Conservation (phyloP, 192 early-diverging fungal species). For the Podila epigama region DNA sequence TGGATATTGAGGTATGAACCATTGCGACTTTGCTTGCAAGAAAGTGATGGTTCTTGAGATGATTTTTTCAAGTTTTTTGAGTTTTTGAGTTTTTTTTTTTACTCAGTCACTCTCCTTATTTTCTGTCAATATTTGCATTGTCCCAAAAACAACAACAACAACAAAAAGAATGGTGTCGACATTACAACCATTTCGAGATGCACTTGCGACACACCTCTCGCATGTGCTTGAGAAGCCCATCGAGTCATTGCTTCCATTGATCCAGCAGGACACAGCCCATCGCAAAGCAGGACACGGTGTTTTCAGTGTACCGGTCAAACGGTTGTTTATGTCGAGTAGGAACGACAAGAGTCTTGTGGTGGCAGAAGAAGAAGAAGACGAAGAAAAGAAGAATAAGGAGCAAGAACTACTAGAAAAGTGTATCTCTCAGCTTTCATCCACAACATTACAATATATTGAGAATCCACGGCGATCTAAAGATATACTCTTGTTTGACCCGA, state of each 20-base stretch:
- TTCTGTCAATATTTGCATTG: background rate
- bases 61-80: too few relatives aligned
- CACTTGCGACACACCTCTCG: conserved; percentile 27
- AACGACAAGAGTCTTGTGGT: background rate
- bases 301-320: conserved; percentile 28
- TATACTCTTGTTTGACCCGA: conserved; percentile 37
- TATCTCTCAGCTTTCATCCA: background rate
- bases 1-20: too few relatives aligned
- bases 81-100: background rate
- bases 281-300: conserved; percentile 21
- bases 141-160: background rate
- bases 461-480: conserved; percentile 5
- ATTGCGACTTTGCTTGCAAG: too few relatives aligned
- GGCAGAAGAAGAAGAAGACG: background rate
- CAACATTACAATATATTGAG: conserved; percentile 1
- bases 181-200: conserved; percentile 13
- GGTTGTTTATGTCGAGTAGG: background rate
- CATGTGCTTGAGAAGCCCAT: background rate
- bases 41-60: too few relatives aligned
- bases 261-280: conserved; percentile 21
- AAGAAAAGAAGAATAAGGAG: background rate
- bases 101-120: background rate
- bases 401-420: background rate
- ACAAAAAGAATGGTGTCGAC: background rate
- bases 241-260: conserved; percentile 11